Base-by-base conservation (phyloP, 2,329 filamentous ascomycete species). In the Pyricularia grisea region DNA sequence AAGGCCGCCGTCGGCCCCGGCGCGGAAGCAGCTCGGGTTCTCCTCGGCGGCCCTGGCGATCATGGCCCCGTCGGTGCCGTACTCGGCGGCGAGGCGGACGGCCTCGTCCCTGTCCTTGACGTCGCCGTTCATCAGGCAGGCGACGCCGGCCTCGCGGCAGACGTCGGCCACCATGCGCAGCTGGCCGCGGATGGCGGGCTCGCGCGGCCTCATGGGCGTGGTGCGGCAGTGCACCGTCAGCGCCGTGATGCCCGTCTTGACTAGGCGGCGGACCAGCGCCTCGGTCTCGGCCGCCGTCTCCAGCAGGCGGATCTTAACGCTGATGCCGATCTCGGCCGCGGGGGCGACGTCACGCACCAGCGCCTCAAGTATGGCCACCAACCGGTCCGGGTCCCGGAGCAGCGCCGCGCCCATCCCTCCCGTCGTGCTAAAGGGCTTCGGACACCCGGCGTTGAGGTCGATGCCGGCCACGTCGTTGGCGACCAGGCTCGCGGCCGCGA, bases 361-460 rank as follows among this genome's bases (percentile, higher is more conserved):
- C 0, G 92, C 89, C 71, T 91, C 89, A 9, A 99, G 84, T 72
- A 99, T 99, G 0, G 89, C 85, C 74, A 89, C 91, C 0, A 99
- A 86, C 74, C 87, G 88, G 72, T 98, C 94, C 0, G 95, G 94
- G 0, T 91, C 94, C 73, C 87, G 88, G 20, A 99, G 85, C 25
- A 99, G 85, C 1, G 94, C 94, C 0, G 95, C 95, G 66, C 95
- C 95, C 95, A 99, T 99, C 66, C 95, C 95, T 70, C 93, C 93
- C 71, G 87, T 87, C 2, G 94, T 97, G 75, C 92, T 97, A 79
- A 99, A 99, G 0, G 94, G 92, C 79, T 99, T 99, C 0, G 95
- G 95, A 77, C 95, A 99, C n/a, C 95, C 95, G 0, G 95, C 93
- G 78, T 99, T 99, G 71, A 99, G 91, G 78, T 98, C 95, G 74